phyloP scores from a whole-genome alignment of 352 stramenopile genomes.

The Globisporangium rhizosaccharum region DNA sequence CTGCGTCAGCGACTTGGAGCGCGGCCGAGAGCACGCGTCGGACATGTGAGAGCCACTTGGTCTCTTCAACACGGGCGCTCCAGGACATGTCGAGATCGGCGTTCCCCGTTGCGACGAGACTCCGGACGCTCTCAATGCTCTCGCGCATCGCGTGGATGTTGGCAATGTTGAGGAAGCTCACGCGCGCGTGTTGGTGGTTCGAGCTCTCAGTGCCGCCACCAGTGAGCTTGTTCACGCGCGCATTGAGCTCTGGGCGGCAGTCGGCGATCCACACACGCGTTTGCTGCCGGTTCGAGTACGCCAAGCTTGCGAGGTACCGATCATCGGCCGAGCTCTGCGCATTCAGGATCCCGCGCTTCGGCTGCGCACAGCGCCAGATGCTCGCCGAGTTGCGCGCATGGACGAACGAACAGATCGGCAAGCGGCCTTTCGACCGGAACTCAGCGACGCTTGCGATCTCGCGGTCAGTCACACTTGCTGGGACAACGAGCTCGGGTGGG shows the following conservation, averaged over 20 bases:
- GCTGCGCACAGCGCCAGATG: slow-evolving; percentile 83
- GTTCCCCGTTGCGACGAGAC: slow-evolving; percentile 34
- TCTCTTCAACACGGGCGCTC: slow-evolving; percentile 66
- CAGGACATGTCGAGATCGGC: slow-evolving; percentile 58
- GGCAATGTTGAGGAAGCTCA: slow-evolving; percentile 88
- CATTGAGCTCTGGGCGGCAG: slow-evolving; percentile 86
- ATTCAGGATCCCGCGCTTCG: slow-evolving; percentile 81
- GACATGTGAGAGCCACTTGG: slow-evolving; percentile 76
- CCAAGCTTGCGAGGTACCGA: slow-evolving; percentile 63
- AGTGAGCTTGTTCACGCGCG: slow-evolving; percentile 85
- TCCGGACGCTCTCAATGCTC: slow-evolving; percentile 63
- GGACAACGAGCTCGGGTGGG: slow-evolving; percentile 67
- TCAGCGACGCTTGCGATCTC: slow-evolving; percentile 61
- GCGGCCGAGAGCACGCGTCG: slow-evolving; percentile 64
- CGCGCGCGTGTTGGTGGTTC: slow-evolving; percentile 56
- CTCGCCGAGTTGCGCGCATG: slow-evolving; percentile 59
- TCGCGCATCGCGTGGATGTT: slow-evolving; percentile 94
- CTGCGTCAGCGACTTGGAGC: slow-evolving; percentile 50
- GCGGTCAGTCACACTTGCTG: slow-evolving; percentile 47
- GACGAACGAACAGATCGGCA: slow-evolving; percentile 83
- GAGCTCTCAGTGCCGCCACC: slow-evolving; percentile 88
- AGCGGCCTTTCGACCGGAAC: slow-evolving; percentile 77
- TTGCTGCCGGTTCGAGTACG: slow-evolving; percentile 33
- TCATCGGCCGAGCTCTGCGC: slow-evolving; percentile 68
- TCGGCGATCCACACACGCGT: slow-evolving; percentile 84